A percentile compares a stretch with the other conserved stretches of the same genome.
Evolutionary conservation across 768 basidiomycete species (phyloP).

Genomic region (Lyophyllum decastes): DNA sequence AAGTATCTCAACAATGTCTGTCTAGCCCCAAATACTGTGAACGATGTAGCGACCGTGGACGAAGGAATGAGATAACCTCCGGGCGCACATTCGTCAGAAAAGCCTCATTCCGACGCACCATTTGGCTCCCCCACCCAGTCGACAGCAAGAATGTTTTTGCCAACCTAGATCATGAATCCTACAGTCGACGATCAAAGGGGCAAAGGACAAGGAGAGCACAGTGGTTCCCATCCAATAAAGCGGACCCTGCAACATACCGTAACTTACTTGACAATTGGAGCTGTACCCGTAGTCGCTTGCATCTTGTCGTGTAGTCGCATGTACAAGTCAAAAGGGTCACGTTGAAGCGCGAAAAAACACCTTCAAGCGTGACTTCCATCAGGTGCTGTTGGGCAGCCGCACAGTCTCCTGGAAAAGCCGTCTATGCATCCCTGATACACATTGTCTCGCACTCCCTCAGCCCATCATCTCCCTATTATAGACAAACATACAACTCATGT

Average conservation of each 20-base stretch:
- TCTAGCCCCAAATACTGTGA: slow-evolving; percentile 12
- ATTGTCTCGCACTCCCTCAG: slow-evolving; percentile 5
- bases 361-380: slow-evolving; percentile 9
- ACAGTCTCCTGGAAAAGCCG: slow-evolving; percentile 6
- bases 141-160: slow-evolving; percentile 61
- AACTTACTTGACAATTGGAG: neutral
- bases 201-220: slow-evolving; percentile 56
- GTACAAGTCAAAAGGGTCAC: neutral
- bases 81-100: slow-evolving; percentile 63
- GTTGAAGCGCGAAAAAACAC: slow-evolving; percentile 5
- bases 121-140: slow-evolving; percentile 69
- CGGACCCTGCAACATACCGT: neutral
- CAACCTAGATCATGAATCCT: slow-evolving; percentile 72
- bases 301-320: neutral
- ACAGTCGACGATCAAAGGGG: slow-evolving; percentile 59
- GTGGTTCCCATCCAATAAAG: slow-evolving; percentile 43
- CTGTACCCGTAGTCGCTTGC: neutral
- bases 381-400: slow-evolving; percentile 4
- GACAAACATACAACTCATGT: slow-evolving; percentile 4
- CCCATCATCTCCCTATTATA: slow-evolving; percentile 2
- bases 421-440: slow-evolving; percentile 17
- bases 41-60: slow-evolving; percentile 22
- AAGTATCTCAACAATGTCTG: neutral
- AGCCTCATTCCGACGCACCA: slow-evolving; percentile 63
- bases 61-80: slow-evolving; percentile 50